Evolutionary conservation across 306 rosid genomes (phyloP), one percentile per base, ranked within the genome.

Genomic region (Inga laurina): DNA sequence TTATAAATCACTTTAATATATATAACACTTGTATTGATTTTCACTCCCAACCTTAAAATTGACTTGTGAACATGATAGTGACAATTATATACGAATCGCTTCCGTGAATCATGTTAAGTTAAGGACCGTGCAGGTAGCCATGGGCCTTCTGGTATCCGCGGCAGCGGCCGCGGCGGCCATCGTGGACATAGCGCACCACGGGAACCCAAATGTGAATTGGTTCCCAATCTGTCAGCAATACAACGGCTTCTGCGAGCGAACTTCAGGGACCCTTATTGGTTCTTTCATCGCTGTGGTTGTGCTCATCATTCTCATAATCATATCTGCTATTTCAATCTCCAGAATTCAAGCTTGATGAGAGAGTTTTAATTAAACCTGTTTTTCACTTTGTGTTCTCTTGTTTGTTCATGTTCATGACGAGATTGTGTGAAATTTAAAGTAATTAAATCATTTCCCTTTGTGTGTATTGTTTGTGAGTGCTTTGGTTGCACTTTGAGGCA

Each of bases 81-180:
- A 49, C 49, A 8, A 14, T 49, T 49, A 14, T 49, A 49, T 49
- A 49, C 16, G 15, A 13, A 14, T 3, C 54, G 2, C 52, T 46
- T 13, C 16, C 1, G 54, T 2, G 54, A 49, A 49, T 14, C 14
- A 49, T 49, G 16, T 35, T 4, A 46, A 46, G 51, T 10, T 48
- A 49, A 49, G 54, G 54, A 49, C 18, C 16, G 59, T 37, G 15
- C 39, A 72, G 76, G 37, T 4, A 12, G 59, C 90, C 89, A 71
- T 82, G 88, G 87, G 79, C 56, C 83, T 91, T 71, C 72, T 90
- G 2, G 74, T 89, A 21, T 82, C 87, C 2, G 93, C 79, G 24
- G 92, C 92, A 2, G 82, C 93, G 0, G 86, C 96, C 2, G 93
- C 96, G 2, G 54, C 91, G 27, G 89, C 90, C 0, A 87, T 87